Evolutionary conservation across 148 eudicot genomes (phyloP), one percentile per base, ranked within the genome.

Genomic region (Arctostaphylos glauca): DNA sequence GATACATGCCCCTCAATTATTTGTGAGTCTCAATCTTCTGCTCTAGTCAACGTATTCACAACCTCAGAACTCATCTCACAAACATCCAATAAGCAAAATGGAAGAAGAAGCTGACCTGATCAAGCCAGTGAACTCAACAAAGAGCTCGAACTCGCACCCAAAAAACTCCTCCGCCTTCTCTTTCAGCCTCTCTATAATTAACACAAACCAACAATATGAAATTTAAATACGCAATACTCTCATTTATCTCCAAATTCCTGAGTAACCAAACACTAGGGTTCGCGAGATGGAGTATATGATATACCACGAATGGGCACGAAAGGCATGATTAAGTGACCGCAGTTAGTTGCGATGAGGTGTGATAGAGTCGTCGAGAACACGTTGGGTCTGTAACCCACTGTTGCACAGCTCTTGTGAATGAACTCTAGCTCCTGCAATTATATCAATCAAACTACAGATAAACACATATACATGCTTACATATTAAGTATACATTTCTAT

Each of bases 361-460:
- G 97, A 92, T 41, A 96, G 94, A 60, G 99, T 94, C 52, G 99
- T 96, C 19, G 98, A 96, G 88, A 96, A 96, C 21, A 96, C 99
- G 82, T 91, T 91, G 3, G 94, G 94, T 55, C 99, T 91, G 91
- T 96, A 96, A 50, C 99, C 99, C 19, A 94, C 90, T 2, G 96
- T 92, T 83, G 94, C 82, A 73, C 94, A 90, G 87, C 98, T 92
- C 90, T 91, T 96, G 85, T 96, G 99, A 80, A 96, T 96, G 83
- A 94, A 96, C 80, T 89, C 94, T 77, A 96, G 89, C 80, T 96
- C 99, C 98, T 95, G 71, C 50, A 79, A 76, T 14, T 25, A 23
- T 72, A 8, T 16, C 44, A 77, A 6, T 46, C 77, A 77, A 77
- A 6, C 8, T 31, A 9, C 10, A 59, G 49, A 62, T 19, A 54